Conservation (phyloP, 2,329 filamentous ascomycete genomes). For the Aspergillus persii region DNA sequence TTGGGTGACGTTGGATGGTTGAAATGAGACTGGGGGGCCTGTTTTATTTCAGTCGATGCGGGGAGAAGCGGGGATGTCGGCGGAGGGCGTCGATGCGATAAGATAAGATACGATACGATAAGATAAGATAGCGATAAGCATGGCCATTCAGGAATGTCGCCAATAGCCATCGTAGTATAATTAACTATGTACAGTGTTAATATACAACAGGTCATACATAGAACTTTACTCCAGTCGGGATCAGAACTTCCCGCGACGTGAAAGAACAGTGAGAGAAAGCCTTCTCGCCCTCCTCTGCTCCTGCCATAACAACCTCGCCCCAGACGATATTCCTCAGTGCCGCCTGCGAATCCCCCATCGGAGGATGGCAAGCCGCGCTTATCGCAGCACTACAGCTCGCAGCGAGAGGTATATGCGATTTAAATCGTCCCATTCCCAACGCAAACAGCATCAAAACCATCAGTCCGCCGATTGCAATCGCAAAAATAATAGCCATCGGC, state of each 20-base stretch:
- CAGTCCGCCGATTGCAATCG: background rate
- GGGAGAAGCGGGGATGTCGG: background rate
- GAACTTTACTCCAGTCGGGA: background rate
- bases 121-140: no score
- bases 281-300: background rate
- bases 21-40: no score
- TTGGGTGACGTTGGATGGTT: background rate
- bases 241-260: background rate
- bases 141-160: background rate
- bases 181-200: no score
- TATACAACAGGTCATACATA: background rate
- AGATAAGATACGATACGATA: no score
- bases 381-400: conserved; percentile 30
- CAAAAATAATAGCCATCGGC: conserved; percentile 4
- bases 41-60: no score
- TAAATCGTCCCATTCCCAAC: conserved; percentile 16
- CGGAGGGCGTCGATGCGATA: background rate
- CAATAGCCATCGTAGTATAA: background rate
- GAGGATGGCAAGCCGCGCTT: conserved; percentile 32
- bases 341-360: conserved; percentile 13
- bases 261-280: background rate
- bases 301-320: conserved; percentile 14
- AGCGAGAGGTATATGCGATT: conserved; percentile 27
- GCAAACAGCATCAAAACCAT: conserved; percentile 12
- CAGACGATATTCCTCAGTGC: conserved; percentile 22